Base-by-base conservation (phyloP, 495 filamentous ascomycete species). In the Podospora didyma region DNA sequence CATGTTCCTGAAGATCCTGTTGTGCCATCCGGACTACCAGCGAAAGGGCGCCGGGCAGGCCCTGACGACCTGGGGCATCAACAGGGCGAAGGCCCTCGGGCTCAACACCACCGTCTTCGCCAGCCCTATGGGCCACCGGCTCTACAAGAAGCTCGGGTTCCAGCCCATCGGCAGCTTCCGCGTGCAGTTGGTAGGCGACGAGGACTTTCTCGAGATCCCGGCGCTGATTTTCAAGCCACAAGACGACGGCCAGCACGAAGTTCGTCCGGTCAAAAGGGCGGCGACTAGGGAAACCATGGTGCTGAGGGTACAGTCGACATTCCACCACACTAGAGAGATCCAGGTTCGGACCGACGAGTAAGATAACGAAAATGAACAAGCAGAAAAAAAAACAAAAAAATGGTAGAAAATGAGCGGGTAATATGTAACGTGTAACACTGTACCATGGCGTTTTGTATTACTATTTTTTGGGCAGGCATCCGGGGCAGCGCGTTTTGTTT, bases 41-140 rank as follows among this genome's bases (percentile, higher is more conserved):
- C 58, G 71, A 16, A 65, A 73, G 23, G 81, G 82, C 2, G 82
- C 82, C 0, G 81, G 76, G 9, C 66, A 68, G 1, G 71, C 76
- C 61, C 73, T 84, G 1, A 66, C 81, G 3, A 35, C 64, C 17
- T 84, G 80, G 79, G 80, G 79, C 3, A 75, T 78, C 42, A 62
- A 73, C 0, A 49, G 55, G 21, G 66, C 64, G 3, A 44, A 39
- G 0, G 34, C 42, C 9, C 12, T 49, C 7, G 58, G 66, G 11
- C 39, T 65, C 21, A 42, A 55, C 51, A 63, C 66, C 1, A 67
- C 63, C 2, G 61, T 68, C 28, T 66, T 69, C 50, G 60, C 69
- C 7, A 62, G 62, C 51, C 64, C 67, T 16, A 69, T 65, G 62
- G 69, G 64, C 16, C 19, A 57, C 9, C 4, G 19, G 12, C 49